phyloP scores from a whole-genome alignment of 176 grass and related monocot species.

The Canna indica region DNA sequence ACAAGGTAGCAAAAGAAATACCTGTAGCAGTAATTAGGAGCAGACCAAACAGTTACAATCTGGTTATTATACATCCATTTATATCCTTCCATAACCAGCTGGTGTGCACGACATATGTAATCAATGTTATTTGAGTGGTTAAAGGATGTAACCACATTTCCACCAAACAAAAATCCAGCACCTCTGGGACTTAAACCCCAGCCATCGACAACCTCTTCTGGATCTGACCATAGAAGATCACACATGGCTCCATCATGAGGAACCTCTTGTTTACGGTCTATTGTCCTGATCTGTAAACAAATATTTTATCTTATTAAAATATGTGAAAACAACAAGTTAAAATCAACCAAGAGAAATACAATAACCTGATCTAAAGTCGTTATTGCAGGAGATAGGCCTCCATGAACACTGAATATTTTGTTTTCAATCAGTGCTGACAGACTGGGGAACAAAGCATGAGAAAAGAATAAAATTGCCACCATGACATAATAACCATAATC shows the following conservation, averaged over 20 bases:
- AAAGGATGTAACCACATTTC: conserved; percentile 74
- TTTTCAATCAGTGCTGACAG: conserved; percentile 97
- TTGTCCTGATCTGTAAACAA: conserved; percentile 79
- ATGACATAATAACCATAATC: too few species aligned
- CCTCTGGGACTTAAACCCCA: conserved; percentile 97
- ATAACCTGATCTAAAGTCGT: conserved; percentile 83
- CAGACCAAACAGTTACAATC: conserved; percentile 99
- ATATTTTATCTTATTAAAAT: background rate
- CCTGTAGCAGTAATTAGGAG: conserved; percentile 99
- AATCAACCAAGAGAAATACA: conserved; percentile 14
- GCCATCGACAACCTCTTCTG: conserved; percentile 82
- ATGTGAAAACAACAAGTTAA: conserved; percentile 17
- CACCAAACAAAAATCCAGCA: conserved; percentile 89
- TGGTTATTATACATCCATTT: conserved; percentile 65
- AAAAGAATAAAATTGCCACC: conserved; percentile 10
- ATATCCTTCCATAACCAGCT: conserved; percentile 66
- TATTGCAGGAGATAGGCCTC: conserved; percentile 87
- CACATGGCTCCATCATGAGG: conserved; percentile 98
- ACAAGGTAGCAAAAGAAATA: conserved; percentile 3
- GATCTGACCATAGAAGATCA: conserved; percentile 99
- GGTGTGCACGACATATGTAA: conserved; percentile 97
- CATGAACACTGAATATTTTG: conserved; percentile 98
- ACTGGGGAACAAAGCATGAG: too few species aligned
- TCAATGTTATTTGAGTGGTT: conserved; percentile 93
- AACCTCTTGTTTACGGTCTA: conserved; percentile 98